Base-by-base conservation (phyloP, 1,139 yeast genomes). In the Hansenula lynferdii region DNA sequence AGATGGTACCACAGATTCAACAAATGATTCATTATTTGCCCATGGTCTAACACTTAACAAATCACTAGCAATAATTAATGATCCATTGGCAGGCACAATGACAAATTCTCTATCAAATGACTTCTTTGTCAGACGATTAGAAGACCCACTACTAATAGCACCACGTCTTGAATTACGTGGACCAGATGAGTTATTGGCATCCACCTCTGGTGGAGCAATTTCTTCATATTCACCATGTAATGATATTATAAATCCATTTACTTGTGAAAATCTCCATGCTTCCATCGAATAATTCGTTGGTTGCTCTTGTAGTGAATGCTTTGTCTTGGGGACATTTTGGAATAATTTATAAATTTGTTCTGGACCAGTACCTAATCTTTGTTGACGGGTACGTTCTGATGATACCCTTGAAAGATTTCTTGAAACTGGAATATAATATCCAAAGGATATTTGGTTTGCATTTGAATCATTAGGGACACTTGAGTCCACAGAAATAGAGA, bases 181-280 rank as follows among this genome's bases (percentile, higher is more conserved):
- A 19, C 41, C 39, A 9, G 48, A 41, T 35, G 45, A 39, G 27
- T 40, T 42, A 26, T 42, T 47, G n/a, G 56, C 43, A 31, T 56
- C 64, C 40, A 48, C 58, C 31, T 68, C 75, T 10, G 84, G 86
- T 36, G 67, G 69, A 7, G 64, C 80, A 35, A 61, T 58, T 60
- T 92, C 97, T 38, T 76, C 80, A 57, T 78, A 90, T 40, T 77
- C 80, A 3, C 99, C 99, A 62, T 92, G 98, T 17, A 90, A 64
- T 2, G 79, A 69, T 29, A 90, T 75, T 56, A 84, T 69, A 49
- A 92, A 77, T 7, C 95, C 97, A 39, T 79, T 75, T 31, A 89
- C 75, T 36, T 76, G 80, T 6, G 87, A 80, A 45, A 70, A 77
- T 22, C 85, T 71, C 70, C 85, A 81, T 2, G 86, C 73, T 56